phyloP scores from a whole-genome alignment of 257 asterid genomes.

The Lithospermum erythrorhizon region DNA sequence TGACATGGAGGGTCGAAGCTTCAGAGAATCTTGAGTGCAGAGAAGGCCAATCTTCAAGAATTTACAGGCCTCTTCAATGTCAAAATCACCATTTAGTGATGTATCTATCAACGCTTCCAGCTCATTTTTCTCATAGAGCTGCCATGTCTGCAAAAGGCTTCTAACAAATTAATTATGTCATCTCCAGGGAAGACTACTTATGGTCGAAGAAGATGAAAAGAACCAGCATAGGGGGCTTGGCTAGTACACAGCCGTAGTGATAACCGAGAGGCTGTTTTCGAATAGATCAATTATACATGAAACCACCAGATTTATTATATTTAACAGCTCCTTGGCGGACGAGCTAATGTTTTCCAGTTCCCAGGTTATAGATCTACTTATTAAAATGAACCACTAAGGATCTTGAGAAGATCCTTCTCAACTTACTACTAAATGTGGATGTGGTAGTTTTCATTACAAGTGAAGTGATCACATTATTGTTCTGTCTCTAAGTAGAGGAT shows the following conservation, averaged over 20 bases:
- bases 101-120: slow-evolving; percentile 63
- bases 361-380: no score
- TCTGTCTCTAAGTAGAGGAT: neutral
- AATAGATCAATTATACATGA: no score
- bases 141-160: slow-evolving; percentile 56
- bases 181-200: neutral
- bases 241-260: no score
- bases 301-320: no score
- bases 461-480: neutral
- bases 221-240: neutral
- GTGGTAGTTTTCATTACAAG: neutral
- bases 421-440: neutral
- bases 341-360: no score
- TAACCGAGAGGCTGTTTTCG: no score
- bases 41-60: slow-evolving; percentile 74
- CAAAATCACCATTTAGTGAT: slow-evolving; percentile 55
- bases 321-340: no score
- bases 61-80: slow-evolving; percentile 75
- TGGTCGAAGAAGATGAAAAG: neutral
- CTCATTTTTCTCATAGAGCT: slow-evolving; percentile 53
- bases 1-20: slow-evolving; percentile 90
- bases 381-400: neutral
- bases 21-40: slow-evolving; percentile 81
- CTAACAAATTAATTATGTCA: neutral
- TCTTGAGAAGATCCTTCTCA: neutral